A percentile compares a stretch with the other conserved stretches of the same genome.
These are phyloP conservation scores for Paramyrothecium roridum DNA, from an alignment of 2,329 filamentous ascomycete species.

Conservation along the genomic window DNA sequence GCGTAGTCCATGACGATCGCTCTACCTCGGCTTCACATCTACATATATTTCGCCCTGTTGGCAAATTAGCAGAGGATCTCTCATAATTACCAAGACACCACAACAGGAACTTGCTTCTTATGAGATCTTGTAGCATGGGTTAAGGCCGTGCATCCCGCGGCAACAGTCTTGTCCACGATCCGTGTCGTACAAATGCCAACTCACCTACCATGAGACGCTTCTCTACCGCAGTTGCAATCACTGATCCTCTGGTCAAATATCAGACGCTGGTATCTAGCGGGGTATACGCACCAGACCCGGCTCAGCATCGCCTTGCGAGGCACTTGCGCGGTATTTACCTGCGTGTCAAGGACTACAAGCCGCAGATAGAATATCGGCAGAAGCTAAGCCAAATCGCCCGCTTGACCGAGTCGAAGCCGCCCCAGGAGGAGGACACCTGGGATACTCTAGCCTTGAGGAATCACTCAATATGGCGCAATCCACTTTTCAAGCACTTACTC, in stretches of 20 bases:
- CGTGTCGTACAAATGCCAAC: no score
- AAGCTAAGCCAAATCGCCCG: slow-evolving; percentile 59
- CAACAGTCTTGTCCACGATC: no score
- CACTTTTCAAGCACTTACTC: slow-evolving; percentile 58
- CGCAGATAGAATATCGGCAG: slow-evolving; percentile 64
- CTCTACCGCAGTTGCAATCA: slow-evolving; percentile 54
- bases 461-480: slow-evolving; percentile 57
- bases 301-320: slow-evolving; percentile 70
- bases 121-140: no score
- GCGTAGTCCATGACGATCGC: no score
- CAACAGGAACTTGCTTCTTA: no score
- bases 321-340: slow-evolving; percentile 76
- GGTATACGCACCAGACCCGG: slow-evolving; percentile 64
- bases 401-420: slow-evolving; percentile 30
- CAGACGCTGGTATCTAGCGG: slow-evolving; percentile 66
- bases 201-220: slow-evolving; percentile 25
- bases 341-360: slow-evolving; percentile 75
- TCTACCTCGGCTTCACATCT: no score
- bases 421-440: slow-evolving; percentile 24
- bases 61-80: no score
- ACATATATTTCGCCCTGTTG: no score
- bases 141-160: no score
- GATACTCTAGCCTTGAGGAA: slow-evolving; percentile 43
- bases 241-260: slow-evolving; percentile 75
- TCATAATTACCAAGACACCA: no score